phyloP scores from a whole-genome alignment of 176 grass and related monocot species.

The Aegilops longissima region DNA sequence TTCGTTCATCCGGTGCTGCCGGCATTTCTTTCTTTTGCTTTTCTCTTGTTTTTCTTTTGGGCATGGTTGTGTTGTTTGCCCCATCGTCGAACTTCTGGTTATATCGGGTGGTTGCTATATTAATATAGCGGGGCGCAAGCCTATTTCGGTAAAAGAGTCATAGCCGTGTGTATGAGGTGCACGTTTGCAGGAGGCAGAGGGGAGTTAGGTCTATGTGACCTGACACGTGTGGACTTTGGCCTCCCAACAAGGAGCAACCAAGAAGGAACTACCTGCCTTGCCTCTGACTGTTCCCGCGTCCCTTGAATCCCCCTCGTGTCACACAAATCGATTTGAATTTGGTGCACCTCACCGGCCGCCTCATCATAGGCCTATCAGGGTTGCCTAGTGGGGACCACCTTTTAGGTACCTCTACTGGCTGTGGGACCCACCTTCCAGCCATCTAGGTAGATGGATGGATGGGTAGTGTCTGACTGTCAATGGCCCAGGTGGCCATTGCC shows the following conservation, averaged over 20 bases:
- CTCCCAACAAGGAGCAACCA: conserved; percentile 45
- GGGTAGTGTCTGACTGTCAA: neutral
- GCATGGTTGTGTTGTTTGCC: too few species aligned
- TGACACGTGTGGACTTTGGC: conserved; percentile 38
- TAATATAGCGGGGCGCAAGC: too few species aligned
- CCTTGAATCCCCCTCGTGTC: neutral
- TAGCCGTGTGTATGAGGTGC: neutral
- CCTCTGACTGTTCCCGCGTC: conserved; percentile 3
- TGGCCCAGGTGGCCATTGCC: neutral
- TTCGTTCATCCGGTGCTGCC: too few species aligned
- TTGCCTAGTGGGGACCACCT: neutral
- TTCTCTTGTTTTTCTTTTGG: too few species aligned
- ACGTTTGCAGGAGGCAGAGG: conserved; percentile 48
- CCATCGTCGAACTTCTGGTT: too few species aligned
- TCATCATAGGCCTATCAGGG: neutral
- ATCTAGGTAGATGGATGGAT: too few species aligned
- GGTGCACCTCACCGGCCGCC: neutral
- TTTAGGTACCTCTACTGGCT: neutral
- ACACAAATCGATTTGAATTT: neutral
- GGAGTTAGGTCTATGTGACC: conserved; percentile 48
- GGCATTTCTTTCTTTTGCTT: too few species aligned
- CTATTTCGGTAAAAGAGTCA: too few species aligned
- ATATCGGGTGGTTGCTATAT: too few species aligned
- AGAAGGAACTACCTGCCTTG: conserved; percentile 33
- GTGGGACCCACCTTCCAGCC: neutral